Base-by-base conservation (phyloP, 2,329 filamentous ascomycete genomes). In the Botrytis fragariae region DNA sequence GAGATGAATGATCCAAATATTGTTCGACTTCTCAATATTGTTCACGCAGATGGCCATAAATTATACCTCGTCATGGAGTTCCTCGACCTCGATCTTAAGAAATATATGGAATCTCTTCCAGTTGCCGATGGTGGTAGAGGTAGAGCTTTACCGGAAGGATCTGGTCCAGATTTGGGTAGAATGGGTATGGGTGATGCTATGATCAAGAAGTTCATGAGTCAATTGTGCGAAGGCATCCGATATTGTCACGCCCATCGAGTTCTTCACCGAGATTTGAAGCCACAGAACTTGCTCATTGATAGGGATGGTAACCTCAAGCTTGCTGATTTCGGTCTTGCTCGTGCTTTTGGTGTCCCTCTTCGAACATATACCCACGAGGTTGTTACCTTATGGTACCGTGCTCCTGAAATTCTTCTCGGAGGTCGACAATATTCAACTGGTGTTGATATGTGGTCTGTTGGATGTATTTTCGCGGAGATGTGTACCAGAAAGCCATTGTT, bases 381-480 rank as follows among this genome's bases (percentile, higher is more conserved):
- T 74, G 94, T 97, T 74, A 97, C 94, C 1, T 87, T 97, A 73
- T 97, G 94, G 94, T 97, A 97, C 82, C 92, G 95, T 75, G 89
- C 94, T 14, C 94, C 94, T 1, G 94, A 97, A 82, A 97, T 97
- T 83, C 87, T 97, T 32, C 89, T 97, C 2, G 94, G 94, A 81
- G 94, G 94, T 73, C 91, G 94, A 70, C 94, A 97, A 82, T 97
- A 97, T 84, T 96, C 93, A 22, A 97, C 94, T 22, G 94, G 94
- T 73, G 94, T 97, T 60, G 94, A 97, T 81, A 97, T 97, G 93
- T 97, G 94, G 94, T 96, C 93, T 45, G 91, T 95, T 68, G 94
- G 94, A 75, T 96, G 94, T 83, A 97, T 97, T 83, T 97, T 97
- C 82, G 94, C 95, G 16, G 94, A 97, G 83, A 97, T 97, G 95